Percentiles rank a stretch among this genome's conserved stretches.
Conservation (phyloP, 257 asterid species). For the Solanum bukasovii region DNA sequence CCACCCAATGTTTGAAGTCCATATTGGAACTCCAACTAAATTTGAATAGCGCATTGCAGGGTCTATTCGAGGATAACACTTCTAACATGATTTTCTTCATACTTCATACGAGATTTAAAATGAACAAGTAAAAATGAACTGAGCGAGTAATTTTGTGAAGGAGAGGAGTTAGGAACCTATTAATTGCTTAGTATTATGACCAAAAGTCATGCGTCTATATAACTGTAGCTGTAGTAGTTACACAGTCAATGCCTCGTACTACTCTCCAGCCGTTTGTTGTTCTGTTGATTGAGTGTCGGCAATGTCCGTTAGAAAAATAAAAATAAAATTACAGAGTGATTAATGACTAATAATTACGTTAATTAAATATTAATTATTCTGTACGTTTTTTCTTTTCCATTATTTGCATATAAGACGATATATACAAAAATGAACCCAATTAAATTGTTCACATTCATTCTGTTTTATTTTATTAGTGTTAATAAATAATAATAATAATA, state of each 20-base stretch:
- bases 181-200: neutral
- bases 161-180: neutral
- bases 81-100: too few relatives aligned
- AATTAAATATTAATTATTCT: conserved; percentile 15
- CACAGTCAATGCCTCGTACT: neutral
- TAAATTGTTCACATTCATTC: neutral
- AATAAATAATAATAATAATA: neutral
- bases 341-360: conserved; percentile 27
- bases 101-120: too few relatives aligned
- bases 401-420: neutral
- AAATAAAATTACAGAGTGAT: conserved; percentile 25
- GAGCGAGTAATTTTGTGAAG: neutral
- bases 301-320: conserved; percentile 28
- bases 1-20: fast-evolving
- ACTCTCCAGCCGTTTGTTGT: conserved; percentile 18
- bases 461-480: neutral
- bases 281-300: conserved; percentile 60
- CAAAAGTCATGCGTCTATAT: neutral
- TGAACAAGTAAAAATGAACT: neutral
- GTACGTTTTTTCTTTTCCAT: neutral
- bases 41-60: fast-evolving
- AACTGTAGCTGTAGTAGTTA: neutral
- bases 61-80: too few relatives aligned
- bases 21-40: fast-evolving
- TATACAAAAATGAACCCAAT: neutral